Evolutionary conservation across 139 green algal genomes (phyloP), one percentile per base, ranked within the genome.

Genomic region (Volvox africanus): DNA sequence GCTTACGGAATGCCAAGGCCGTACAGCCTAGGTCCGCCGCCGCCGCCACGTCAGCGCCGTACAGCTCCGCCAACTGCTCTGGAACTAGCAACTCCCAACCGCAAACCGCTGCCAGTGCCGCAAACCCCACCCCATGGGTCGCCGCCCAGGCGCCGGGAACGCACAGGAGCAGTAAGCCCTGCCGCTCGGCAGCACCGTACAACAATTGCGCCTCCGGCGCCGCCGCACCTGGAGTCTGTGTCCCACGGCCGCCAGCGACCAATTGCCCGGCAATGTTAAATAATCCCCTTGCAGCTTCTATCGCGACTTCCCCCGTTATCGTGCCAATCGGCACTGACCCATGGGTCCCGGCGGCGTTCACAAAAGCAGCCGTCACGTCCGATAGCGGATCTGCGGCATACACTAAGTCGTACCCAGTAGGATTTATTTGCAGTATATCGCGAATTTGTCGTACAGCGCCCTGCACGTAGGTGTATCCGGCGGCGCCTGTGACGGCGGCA

Each of bases 61-160:
- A 73, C 24, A 16, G 28, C 28, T 17, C 80, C 80, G 50, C 80
- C 26, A 85, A 50, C 79, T 85, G 79, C 79, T 85, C 79, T 36
- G 79, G 44, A 33, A 85, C 71, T 28, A 89, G n/a, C 37, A 89
- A 28, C 85, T 89, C 85, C 85, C 85, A 89, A 22, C 85, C 85
- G 44, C 71, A 82, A n/a, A 82, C 44, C 37, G 18, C 85, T 36
- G 85, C 85, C 26, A 89, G 71, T 12, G 85, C 85, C n/a, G 71
- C 69, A 5, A 89, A 61, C 16, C 69, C 85, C 36, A 82, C 14
- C 14, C 85, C 85, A 19, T 89, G 85, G 28, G 69, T 44, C 68
- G 85, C 85, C 16, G 85, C 85, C 85, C 85, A 89, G 1, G 11
- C 69, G n/a, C 44, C 71, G 44, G 44, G 69, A 12, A 89, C 19